Evolutionary conservation across 768 basidiomycete genomes (phyloP).

Genomic region (Daedaleopsis nitida): DNA sequence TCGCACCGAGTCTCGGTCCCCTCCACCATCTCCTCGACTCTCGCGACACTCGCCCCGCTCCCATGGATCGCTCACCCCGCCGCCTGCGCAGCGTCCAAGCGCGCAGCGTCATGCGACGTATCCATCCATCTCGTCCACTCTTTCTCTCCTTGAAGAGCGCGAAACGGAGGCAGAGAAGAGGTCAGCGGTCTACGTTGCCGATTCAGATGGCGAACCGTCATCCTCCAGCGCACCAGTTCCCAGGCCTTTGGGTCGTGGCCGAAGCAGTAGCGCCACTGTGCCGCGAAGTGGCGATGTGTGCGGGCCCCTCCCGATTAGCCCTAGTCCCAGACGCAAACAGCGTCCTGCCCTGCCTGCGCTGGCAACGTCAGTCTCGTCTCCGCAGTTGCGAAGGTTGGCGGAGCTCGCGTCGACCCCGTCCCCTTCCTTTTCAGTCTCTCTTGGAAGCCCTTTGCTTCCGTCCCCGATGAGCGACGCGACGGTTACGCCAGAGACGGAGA

Average conservation of each 20-base stretch:
- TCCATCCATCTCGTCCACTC: conserved; percentile 31
- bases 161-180: conserved; percentile 27
- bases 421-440: conserved; percentile 12
- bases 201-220: background rate
- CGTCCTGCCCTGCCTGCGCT: conserved; percentile 27
- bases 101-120: conserved; percentile 25
- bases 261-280: conserved; percentile 19
- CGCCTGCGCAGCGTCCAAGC: background rate
- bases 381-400: conserved; percentile 28
- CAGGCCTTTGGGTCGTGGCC: conserved; percentile 8
- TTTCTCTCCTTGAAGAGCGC: conserved; percentile 29
- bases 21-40: conserved; percentile 12
- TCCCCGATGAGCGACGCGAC: conserved; percentile 17
- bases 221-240: background rate
- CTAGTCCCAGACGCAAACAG: conserved; percentile 17
- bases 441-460: conserved; percentile 5
- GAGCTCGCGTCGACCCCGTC: conserved; percentile 26
- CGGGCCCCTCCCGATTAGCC: conserved; percentile 11
- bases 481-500: conserved; percentile 7
- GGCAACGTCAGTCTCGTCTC: conserved; percentile 27
- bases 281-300: background rate
- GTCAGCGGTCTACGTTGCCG: conserved; percentile 25
- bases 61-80: background rate
- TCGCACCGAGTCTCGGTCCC: conserved; percentile 5
- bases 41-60: conserved; percentile 9